Evolutionary conservation across 2,329 filamentous ascomycete species (phyloP).

Genomic region (Paracoccidioides lutzii): DNA sequence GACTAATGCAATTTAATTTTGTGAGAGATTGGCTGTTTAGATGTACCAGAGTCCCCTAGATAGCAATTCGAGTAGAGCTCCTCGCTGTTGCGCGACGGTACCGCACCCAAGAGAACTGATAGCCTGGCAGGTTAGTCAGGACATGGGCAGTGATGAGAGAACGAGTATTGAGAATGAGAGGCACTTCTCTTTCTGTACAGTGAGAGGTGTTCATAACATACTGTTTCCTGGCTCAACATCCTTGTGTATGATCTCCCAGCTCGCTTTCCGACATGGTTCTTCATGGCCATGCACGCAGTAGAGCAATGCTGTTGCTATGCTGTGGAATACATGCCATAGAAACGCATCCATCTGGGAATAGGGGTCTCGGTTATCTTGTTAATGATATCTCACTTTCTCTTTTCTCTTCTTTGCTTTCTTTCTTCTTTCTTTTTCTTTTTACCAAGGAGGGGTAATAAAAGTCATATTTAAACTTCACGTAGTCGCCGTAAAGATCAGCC

Average conservation of each 20-base stretch:
- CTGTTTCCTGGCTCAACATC: conserved; percentile 8
- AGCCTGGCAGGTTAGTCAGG: no score
- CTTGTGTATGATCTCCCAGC: conserved; percentile 8
- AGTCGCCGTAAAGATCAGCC: background rate
- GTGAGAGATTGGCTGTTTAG: background rate
- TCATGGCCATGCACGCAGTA: conserved; percentile 6
- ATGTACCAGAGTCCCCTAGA: conserved; percentile 7
- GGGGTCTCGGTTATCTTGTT: background rate
- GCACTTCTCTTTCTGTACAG: background rate
- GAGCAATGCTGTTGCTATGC: conserved; percentile 4
- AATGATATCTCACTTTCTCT: background rate
- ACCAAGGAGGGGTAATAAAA: background rate
- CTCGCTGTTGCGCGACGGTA: background rate
- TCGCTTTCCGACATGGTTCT: background rate
- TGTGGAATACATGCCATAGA: conserved; percentile 8
- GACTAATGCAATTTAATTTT: background rate
- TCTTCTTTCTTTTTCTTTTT: no score
- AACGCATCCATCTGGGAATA: conserved; percentile 8
- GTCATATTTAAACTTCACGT: conserved; percentile 2
- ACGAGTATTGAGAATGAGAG: background rate
- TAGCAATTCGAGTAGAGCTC: conserved; percentile 5
- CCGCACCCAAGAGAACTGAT: conserved; percentile 5
- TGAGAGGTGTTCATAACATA: background rate
- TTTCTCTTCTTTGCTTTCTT: background rate
- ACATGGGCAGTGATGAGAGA: background rate